These are phyloP conservation scores for Chrysosporium keratinophilum DNA, from an alignment of 2,329 filamentous ascomycete genomes.

Conservation along the genomic window DNA sequence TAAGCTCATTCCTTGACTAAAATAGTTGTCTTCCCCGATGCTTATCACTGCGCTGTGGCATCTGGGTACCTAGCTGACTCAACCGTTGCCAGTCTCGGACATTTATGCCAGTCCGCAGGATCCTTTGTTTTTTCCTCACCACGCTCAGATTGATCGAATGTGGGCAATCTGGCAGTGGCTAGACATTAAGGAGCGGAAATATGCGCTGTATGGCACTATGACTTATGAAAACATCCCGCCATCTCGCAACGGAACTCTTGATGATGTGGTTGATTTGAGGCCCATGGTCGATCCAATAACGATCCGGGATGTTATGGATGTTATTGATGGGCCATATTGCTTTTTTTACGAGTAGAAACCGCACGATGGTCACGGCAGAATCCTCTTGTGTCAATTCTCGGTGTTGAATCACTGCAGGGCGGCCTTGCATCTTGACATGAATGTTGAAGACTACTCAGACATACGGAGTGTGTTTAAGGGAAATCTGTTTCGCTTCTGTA, in stretches of 20 bases:
- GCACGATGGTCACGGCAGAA: not conserved
- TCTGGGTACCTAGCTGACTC: not conserved
- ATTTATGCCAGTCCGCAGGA: slow-evolving; percentile 17
- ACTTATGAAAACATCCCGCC: slow-evolving; percentile 17
- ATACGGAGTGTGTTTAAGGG: too few relatives aligned
- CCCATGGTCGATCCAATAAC: slow-evolving; percentile 14
- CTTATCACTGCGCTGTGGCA: not conserved
- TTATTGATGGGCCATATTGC: slow-evolving; percentile 21
- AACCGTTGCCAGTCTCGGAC: slow-evolving; percentile 10
- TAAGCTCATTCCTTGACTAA: slow-evolving; percentile 5
- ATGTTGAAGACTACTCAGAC: too few relatives aligned
- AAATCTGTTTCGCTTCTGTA: too few relatives aligned
- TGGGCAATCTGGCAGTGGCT: slow-evolving; percentile 21
- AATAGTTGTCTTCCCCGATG: not conserved
- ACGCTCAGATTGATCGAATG: slow-evolving; percentile 18
- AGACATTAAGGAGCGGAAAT: slow-evolving; percentile 12
- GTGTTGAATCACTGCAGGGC: not conserved
- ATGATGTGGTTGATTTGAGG: slow-evolving; percentile 21
- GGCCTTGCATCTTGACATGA: too few relatives aligned
- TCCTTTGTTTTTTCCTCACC: slow-evolving; percentile 20
- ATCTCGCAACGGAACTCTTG: slow-evolving; percentile 20
- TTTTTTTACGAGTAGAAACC: slow-evolving; percentile 19
- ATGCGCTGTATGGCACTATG: slow-evolving; percentile 11
- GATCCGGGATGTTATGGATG: slow-evolving; percentile 19
- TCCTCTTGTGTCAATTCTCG: not conserved